Percentiles rank a stretch among this genome's conserved stretches.
phyloP scores from a whole-genome alignment of 805 yeast species.

The Wickerhamomyces bisporus region DNA sequence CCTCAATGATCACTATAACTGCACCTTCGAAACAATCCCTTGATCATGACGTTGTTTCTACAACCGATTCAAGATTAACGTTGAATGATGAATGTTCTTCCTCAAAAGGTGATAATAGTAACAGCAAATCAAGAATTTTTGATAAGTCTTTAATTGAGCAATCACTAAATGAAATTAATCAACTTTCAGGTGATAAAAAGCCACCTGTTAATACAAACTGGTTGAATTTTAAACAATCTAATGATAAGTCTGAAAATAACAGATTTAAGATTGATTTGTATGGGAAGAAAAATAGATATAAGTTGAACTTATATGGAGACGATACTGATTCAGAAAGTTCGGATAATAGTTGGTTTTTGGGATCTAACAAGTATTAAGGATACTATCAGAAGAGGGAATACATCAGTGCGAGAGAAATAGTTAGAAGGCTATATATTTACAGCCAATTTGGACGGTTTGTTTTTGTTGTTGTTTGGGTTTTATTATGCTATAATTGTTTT shows the following conservation, averaged over 20 bases:
- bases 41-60: background rate
- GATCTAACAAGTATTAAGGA: conserved; percentile 17
- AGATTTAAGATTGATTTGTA: conserved; percentile 24
- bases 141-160: conserved; percentile 21
- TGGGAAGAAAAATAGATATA: conserved; percentile 22
- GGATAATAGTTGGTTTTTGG: conserved; percentile 19
- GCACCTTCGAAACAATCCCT: background rate
- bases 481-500: background rate
- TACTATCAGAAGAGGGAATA: too few species aligned
- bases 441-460: too few species aligned
- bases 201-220: background rate
- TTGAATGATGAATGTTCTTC: background rate
- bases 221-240: background rate
- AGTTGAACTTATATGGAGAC: conserved; percentile 17
- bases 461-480: too few species aligned
- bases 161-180: conserved; percentile 11
- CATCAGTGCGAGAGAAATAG: too few species aligned
- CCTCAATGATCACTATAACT: conserved; percentile 1
- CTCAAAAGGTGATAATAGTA: background rate
- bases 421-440: too few species aligned
- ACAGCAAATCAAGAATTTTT: conserved; percentile 13
- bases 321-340: conserved; percentile 10
- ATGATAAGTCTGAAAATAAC: background rate
- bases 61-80: background rate
- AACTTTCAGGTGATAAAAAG: background rate